Evolutionary conservation across 345 rosid species (phyloP).

Genomic region (Lumnitzera racemosa): DNA sequence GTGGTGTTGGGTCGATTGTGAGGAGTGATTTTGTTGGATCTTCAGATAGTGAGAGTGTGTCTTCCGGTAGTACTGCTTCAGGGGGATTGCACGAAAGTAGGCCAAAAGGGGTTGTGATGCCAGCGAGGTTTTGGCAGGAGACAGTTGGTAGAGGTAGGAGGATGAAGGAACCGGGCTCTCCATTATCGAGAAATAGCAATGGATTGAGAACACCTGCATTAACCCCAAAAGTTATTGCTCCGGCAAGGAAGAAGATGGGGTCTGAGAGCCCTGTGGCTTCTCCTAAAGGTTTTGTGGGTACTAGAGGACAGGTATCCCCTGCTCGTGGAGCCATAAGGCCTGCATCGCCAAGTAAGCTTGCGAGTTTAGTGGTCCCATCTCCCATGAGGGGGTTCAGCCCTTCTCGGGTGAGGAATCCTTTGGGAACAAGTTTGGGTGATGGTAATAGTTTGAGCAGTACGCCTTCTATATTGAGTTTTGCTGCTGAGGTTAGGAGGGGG

Average conservation of each 20-base stretch:
- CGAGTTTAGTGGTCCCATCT: slow-evolving; percentile 38
- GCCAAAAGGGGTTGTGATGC: slow-evolving; percentile 29
- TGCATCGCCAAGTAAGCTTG: slow-evolving; percentile 63
- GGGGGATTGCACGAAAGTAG: slow-evolving; percentile 26
- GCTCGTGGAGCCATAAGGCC: slow-evolving; percentile 44
- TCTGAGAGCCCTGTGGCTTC: slow-evolving; percentile 48
- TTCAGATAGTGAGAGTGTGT: slow-evolving; percentile 84
- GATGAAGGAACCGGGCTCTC: slow-evolving; percentile 37
- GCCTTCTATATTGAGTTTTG: slow-evolving; percentile 70
- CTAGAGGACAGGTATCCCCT: slow-evolving; percentile 51
- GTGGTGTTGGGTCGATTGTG: slow-evolving; percentile 20
- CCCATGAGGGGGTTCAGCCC: slow-evolving; percentile 67
- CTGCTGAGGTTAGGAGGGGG: slow-evolving; percentile 72
- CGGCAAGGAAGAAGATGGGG: slow-evolving; percentile 29
- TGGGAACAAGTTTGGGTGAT: slow-evolving; percentile 25
- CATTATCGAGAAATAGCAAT: slow-evolving; percentile 18
- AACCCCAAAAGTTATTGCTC: slow-evolving; percentile 27
- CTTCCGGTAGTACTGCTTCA: slow-evolving; percentile 63
- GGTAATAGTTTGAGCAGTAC: slow-evolving; percentile 23
- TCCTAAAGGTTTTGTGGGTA: slow-evolving; percentile 42
- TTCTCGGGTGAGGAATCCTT: slow-evolving; percentile 44
- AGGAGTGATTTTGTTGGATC: slow-evolving; percentile 25
- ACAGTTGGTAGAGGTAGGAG: slow-evolving; percentile 35
- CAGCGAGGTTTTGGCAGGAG: slow-evolving; percentile 54
- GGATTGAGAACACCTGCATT: slow-evolving; percentile 24